Base-by-base conservation (phyloP, 176 grass and related monocot genomes). In the Tuctoria greenei region DNA sequence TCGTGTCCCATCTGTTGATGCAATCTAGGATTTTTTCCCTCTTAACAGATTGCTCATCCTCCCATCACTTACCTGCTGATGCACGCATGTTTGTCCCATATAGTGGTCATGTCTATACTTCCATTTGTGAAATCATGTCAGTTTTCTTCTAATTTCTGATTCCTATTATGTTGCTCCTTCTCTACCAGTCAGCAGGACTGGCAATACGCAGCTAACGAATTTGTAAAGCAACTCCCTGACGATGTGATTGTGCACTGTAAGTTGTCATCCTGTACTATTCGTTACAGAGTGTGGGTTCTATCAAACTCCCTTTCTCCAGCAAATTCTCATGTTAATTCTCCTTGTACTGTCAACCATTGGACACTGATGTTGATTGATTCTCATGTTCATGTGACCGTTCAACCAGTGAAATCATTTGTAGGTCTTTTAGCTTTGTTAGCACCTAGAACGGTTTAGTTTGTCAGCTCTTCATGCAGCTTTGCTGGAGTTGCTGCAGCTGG, bases 171-270 rank as follows among this genome's bases (percentile, higher is more conserved):
- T 66, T 57, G 5, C 18, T 40, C 37, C 18, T 70, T 81, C 18
- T 31, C 44, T 26, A 70, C 51, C 87, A 97, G 93, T 80, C 86
- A 73, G 38, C 80, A 49, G 60, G 88, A 97, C 75, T 97, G 93
- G 93, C 83, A 88, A 64, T 97, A 93, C n/a, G 85, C 67, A 34
- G 87, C 93, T 57, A 82, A 88, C 7, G 85, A 97, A 73, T 93
- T 97, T 37, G 74, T 84, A 35, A 86, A 81, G 77, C 82, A 79
- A 69, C 80, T 97, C 65, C 69, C 90, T 46, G 85, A 97, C 38
- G 76, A 90, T 90, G 85, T 93, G 39, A 71, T 90, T 42, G 84
- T 97, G 40, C 87, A 93, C 74, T 86, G 90, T 97, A 93, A 90
- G 87, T 85, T 78, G 34, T 10, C 25, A 60, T 66, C 60, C 41